Conservation (phyloP, 2,329 filamentous ascomycete species). For the Ambrosiella beaveri region DNA sequence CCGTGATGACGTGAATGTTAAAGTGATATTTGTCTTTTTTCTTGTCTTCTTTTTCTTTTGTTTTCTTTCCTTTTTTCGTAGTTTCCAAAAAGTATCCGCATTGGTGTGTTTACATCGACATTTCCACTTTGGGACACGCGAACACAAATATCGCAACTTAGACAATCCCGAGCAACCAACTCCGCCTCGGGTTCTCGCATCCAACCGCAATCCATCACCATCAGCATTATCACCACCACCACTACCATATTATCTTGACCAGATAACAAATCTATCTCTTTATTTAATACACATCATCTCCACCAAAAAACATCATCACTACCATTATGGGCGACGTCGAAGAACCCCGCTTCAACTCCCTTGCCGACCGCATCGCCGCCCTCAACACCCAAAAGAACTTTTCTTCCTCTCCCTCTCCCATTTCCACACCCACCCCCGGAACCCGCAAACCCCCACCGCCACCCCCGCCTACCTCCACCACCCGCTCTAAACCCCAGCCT, state of each 20-base stretch:
- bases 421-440: background rate
- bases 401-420: background rate
- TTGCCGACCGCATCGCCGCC: constrained; percentile 46
- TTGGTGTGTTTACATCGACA: too few relatives aligned
- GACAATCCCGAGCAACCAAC: too few relatives aligned
- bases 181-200: background rate
- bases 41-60: too few relatives aligned
- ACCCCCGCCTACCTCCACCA: background rate
- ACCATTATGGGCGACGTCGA: constrained; percentile 39
- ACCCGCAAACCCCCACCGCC: constrained; percentile 19
- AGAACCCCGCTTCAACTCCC: constrained; percentile 42
- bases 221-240: background rate
- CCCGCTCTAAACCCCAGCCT: constrained; percentile 15
- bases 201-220: background rate
- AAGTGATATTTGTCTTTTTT: too few relatives aligned
- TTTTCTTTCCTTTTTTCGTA: too few relatives aligned
- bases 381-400: constrained; percentile 46
- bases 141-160: too few relatives aligned
- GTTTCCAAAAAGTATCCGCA: too few relatives aligned
- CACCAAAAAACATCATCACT: constrained; percentile 17
- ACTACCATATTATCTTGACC: too few relatives aligned
- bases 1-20: too few relatives aligned
- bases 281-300: background rate
- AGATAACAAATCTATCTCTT: too few relatives aligned
- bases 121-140: too few relatives aligned